Evolutionary conservation across 176 grass and related monocot species (phyloP).

Genomic region (Eragrostis curvula): DNA sequence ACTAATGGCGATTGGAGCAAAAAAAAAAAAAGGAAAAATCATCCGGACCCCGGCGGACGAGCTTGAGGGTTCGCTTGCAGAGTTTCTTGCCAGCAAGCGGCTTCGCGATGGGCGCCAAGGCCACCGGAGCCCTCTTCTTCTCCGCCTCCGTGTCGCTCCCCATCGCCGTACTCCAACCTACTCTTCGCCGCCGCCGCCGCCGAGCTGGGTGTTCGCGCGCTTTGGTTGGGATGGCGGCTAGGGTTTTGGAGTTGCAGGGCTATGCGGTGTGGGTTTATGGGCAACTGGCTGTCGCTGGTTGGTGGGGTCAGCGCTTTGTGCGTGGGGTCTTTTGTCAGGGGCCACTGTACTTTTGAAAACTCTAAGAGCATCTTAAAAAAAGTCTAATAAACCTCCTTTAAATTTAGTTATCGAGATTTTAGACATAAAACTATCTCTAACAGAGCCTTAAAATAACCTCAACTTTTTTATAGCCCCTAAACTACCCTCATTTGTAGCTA

Average conservation of each 20-base stretch:
- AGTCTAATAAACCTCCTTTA: too few species aligned
- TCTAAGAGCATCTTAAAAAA: too few species aligned
- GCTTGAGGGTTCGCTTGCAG: slow-evolving; percentile 86
- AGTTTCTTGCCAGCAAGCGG: slow-evolving; percentile 84
- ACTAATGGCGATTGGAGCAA: background rate
- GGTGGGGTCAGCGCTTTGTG: background rate
- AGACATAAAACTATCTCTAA: too few species aligned
- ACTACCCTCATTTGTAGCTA: too few species aligned
- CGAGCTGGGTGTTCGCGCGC: slow-evolving; percentile 2
- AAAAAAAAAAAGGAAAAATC: background rate
- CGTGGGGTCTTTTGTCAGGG: background rate
- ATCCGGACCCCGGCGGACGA: slow-evolving; percentile 67
- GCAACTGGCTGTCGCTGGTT: background rate
- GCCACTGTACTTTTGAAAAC: too few species aligned
- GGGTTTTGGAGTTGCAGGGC: slow-evolving; percentile 35
- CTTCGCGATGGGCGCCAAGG: slow-evolving; percentile 75
- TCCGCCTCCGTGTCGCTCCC: slow-evolving; percentile 53
- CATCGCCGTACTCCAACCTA: slow-evolving; percentile 23
- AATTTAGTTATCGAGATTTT: too few species aligned
- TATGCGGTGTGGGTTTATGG: slow-evolving; percentile 4
- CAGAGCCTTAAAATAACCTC: too few species aligned
- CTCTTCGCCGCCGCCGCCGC: slow-evolving; percentile 37
- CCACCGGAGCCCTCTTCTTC: slow-evolving; percentile 47
- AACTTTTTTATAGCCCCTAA: too few species aligned
- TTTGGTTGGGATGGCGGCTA: slow-evolving; percentile 40